Conservation (phyloP, 192 early-diverging fungal species). For the Backusella luteola region DNA sequence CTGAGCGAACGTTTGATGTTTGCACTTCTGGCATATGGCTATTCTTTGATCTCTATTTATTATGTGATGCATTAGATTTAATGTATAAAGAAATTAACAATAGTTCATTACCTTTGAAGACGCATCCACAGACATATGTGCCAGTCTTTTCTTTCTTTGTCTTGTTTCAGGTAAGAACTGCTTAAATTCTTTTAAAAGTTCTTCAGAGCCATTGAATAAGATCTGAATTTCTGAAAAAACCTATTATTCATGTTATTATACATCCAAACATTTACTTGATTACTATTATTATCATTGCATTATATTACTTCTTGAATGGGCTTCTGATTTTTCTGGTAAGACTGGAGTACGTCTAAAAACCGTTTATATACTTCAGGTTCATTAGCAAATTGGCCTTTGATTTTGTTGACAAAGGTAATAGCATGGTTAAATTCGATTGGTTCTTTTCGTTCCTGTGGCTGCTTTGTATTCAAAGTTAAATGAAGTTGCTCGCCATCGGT, state of each 20-base stretch:
- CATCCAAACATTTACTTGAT: too few relatives aligned
- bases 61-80: neutral
- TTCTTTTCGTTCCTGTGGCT: slow-evolving; percentile 88
- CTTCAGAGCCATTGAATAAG: slow-evolving; percentile 83
- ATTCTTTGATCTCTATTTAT: slow-evolving; percentile 5
- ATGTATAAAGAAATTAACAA: neutral
- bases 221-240: slow-evolving; percentile 92
- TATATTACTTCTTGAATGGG: slow-evolving; percentile 84
- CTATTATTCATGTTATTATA: slow-evolving; percentile 27
- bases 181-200: slow-evolving; percentile 96
- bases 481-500: slow-evolving; percentile 15
- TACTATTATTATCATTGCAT: too few relatives aligned
- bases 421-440: slow-evolving; percentile 97
- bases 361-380: slow-evolving; percentile 94
- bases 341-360: slow-evolving; percentile 93
- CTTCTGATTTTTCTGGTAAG: slow-evolving; percentile 91
- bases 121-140: neutral
- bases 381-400: slow-evolving; percentile 82
- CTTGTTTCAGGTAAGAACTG: slow-evolving; percentile 86
- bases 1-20: slow-evolving; percentile 14
- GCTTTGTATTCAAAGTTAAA: slow-evolving; percentile 47
- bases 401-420: slow-evolving; percentile 98
- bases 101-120: neutral
- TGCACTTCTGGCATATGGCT: neutral
- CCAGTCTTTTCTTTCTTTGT: slow-evolving; percentile 6